Base-by-base conservation (phyloP, 805 yeast species). In the Saturnispora quitensis region DNA sequence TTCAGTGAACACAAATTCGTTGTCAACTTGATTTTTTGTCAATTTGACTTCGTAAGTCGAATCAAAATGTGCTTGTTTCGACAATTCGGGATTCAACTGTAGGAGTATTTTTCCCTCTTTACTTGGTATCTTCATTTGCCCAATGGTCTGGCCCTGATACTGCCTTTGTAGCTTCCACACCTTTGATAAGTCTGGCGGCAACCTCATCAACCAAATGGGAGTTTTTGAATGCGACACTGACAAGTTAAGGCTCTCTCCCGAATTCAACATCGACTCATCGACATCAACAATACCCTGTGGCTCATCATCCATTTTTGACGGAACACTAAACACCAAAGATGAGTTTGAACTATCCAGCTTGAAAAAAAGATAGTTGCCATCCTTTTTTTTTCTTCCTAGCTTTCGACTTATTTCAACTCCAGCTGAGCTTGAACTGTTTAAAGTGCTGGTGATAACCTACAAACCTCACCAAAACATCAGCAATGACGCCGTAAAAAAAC, bases 191-290 rank as follows among this genome's bases (percentile, higher is more conserved):
- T 89, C 89, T 62, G 87, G 81, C 1, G 99, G 98, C 62, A 93
- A 71, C 59, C 93, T 80, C 24, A 93, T 96, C 22, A 93, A 73
- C 99, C 98, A 93, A 42, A 93, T 83, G 58, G 89, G 89, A 60
- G 85, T 83, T 46, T 69, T 73, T 15, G 83, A 79, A 31, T 73
- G 71, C 1, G 73, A 55, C 48, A 89, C 68, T 62, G 89, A 87
- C 67, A 93, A 73, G 65, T 93, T 95, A 31, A 90, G 74, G 13
- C 87, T 75, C 68, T 85, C 96, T 60, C 84, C 58, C 31, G 61
- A 61, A 64, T 78, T 58, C 63, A 70, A 59, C 52, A 64, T 63
- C 31, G 64, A 57, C 51, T 65, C 72, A 45, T 67, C 64, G 5
- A 67, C 57, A 15, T 65, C 69, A 38, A 64, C 70, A 24, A 67